Base-by-base conservation (phyloP, 2,329 filamentous ascomycete species). In the Colletotrichum sidae region DNA sequence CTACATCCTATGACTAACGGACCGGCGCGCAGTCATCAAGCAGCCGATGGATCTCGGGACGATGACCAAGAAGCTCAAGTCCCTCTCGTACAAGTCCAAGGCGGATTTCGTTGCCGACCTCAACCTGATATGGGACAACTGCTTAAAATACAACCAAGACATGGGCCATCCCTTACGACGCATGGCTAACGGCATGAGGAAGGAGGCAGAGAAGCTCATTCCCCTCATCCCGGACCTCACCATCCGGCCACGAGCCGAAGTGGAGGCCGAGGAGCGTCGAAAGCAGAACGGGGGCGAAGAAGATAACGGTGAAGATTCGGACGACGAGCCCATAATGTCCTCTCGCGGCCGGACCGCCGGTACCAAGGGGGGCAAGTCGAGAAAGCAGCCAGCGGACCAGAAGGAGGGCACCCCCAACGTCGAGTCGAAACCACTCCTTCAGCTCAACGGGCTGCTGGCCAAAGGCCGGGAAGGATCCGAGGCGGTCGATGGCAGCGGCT, bases 301-400 rank as follows among this genome's bases (percentile, higher is more conserved):
- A 69, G 93, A 95, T 70, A 92, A 85, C 44, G 92, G 87, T 35
- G 95, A 97, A 65, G 95, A 97, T 77, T 97, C 94, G 70, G 95
- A 98, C 73, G 95, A 98, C 75, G 94, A 97, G 78, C 96, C 96
- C 8, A 98, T 99, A 74, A 98, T 98, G 92, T 96, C 96, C 63
- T 97, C 95, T 54, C 88, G 96, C 69, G 96, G 96, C 57, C 90
- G 96, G 49, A 97, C 95, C 76, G 92, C 94, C 13, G 92, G 88
- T 37, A 92, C 92, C 70, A 94, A 92, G 74, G 91, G 93, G 25
- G 89, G 89, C 68, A 89, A 91, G 71, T 89, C 91, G 17, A 88
- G 93, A 55, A 95, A 93, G 72, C 90, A 92, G 3, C 89, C 88
- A 25, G 83, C 87, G 52, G 90, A 91, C 63, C 88, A 89, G 69